These are phyloP conservation scores for Helotiales sp. DNA, from an alignment of 2,329 filamentous ascomycete genomes.

Conservation along the genomic window DNA sequence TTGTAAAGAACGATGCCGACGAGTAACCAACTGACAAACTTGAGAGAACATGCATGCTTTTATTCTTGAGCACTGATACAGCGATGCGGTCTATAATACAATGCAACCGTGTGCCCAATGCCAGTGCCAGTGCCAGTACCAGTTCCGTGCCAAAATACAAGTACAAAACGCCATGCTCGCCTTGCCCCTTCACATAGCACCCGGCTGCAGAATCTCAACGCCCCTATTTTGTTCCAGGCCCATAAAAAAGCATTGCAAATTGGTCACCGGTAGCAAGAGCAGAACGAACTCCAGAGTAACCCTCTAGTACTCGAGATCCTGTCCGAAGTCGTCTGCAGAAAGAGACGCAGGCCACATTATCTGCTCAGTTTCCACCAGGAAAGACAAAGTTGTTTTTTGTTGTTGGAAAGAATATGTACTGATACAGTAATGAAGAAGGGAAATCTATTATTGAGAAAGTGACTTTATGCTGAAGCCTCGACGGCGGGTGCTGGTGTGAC, in stretches of 20 bases:
- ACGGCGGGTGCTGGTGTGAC: constrained; percentile 20
- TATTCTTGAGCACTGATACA: constrained; percentile 17
- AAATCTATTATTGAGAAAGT: neutral
- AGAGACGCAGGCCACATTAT: neutral
- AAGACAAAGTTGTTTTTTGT: neutral
- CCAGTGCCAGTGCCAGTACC: neutral
- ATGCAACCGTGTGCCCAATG: constrained; percentile 2
- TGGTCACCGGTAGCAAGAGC: neutral
- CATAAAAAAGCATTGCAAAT: neutral
- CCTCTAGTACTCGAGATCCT: neutral
- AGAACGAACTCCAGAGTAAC: constrained; percentile 4
- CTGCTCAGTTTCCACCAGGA: constrained; percentile 4
- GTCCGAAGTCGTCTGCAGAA: neutral
- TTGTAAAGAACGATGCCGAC: no score
- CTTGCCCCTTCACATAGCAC: constrained; percentile 4
- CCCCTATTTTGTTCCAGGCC: constrained; percentile 14
- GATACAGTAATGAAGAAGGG: constrained; percentile 3
- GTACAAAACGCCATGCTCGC: constrained; percentile 15
- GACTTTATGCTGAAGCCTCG: constrained; percentile 23
- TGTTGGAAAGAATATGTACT: constrained; percentile 13
- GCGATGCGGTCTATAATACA: constrained; percentile 26
- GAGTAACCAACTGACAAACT: neutral
- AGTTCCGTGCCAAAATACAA: neutral
- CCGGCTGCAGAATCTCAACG: constrained; percentile 12
- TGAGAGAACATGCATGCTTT: constrained; percentile 2